phyloP scores from a whole-genome alignment of 192 early-diverging fungal genomes.

The Umbelopsis sp. region DNA sequence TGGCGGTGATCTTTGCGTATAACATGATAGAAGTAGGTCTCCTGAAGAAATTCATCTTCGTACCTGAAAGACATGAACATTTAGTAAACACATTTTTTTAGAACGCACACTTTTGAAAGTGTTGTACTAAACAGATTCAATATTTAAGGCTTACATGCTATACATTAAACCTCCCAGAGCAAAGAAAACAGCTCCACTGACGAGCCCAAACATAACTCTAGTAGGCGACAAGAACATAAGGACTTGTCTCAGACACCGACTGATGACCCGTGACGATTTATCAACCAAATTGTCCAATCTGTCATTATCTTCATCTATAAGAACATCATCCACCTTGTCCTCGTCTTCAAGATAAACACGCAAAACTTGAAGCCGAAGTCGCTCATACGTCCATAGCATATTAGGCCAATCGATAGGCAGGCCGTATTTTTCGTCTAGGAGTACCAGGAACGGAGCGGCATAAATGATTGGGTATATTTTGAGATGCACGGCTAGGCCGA shows the following conservation, averaged over 20 bases:
- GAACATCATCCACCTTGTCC: constrained; percentile 12
- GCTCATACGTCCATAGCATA: constrained; percentile 25
- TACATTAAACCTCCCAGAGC: constrained; percentile 72
- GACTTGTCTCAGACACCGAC: not conserved
- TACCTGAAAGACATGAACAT: constrained; percentile 53
- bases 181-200: constrained; percentile 68
- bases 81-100: not conserved
- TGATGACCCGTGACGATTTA: constrained; percentile 8
- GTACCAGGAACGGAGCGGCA: constrained; percentile 77
- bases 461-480: constrained; percentile 99
- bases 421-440: constrained; percentile 56
- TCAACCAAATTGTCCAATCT: constrained; percentile 11
- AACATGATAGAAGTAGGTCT: constrained; percentile 94
- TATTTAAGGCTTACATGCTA: constrained; percentile 46
- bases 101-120: not conserved
- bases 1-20: constrained; percentile 97
- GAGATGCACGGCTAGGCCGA: constrained; percentile 93
- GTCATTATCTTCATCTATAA: constrained; percentile 2
- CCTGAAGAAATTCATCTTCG: constrained; percentile 82
- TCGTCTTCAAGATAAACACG: constrained; percentile 20
- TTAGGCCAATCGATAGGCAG: constrained; percentile 32
- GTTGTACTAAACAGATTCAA: not conserved
- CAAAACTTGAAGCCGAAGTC: constrained; percentile 1
- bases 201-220: constrained; percentile 61
- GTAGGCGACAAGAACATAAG: constrained; percentile 53